Evolutionary conservation across 2,329 filamentous ascomycete genomes (phyloP).

Genomic region (Tolypocladium endophyticum): DNA sequence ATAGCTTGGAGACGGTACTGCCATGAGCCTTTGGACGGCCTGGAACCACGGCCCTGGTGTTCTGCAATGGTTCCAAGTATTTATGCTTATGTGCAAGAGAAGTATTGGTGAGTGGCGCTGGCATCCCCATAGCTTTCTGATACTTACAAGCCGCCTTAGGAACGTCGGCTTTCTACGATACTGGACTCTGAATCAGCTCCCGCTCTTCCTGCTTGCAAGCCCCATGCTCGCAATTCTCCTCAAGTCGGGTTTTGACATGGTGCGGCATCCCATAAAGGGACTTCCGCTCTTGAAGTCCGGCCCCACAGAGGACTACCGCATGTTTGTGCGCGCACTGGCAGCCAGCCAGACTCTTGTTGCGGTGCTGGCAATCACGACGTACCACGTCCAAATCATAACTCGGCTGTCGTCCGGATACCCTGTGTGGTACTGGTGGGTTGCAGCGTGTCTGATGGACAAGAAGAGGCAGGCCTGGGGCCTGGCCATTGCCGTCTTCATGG

Average conservation of each 20-base stretch:
- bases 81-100: slow-evolving; percentile 77
- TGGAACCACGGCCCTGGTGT: slow-evolving; percentile 62
- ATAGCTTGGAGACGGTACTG: slow-evolving; percentile 69
- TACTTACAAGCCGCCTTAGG: slow-evolving; percentile 39
- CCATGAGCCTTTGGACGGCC: slow-evolving; percentile 11
- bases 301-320: slow-evolving; percentile 7
- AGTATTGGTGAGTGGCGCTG: slow-evolving; percentile 66
- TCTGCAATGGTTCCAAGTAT: slow-evolving; percentile 65
- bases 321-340: slow-evolving; percentile 48
- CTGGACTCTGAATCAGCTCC: slow-evolving; percentile 79
- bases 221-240: slow-evolving; percentile 61
- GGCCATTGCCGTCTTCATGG: slow-evolving; percentile 52
- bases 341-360: slow-evolving; percentile 64
- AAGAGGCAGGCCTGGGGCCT: slow-evolving; percentile 20
- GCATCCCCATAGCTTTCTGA: neutral
- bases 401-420: slow-evolving; percentile 81
- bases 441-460: slow-evolving; percentile 30
- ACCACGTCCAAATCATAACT: slow-evolving; percentile 91
- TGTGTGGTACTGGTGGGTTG: slow-evolving; percentile 79
- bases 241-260: slow-evolving; percentile 42
- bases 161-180: slow-evolving; percentile 80
- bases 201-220: slow-evolving; percentile 73
- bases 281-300: slow-evolving; percentile 1
- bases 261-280: slow-evolving; percentile 12
- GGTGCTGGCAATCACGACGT: slow-evolving; percentile 61